Evolutionary conservation across 495 filamentous ascomycete species (phyloP).

Genomic region (Bryoglossum gracile): DNA sequence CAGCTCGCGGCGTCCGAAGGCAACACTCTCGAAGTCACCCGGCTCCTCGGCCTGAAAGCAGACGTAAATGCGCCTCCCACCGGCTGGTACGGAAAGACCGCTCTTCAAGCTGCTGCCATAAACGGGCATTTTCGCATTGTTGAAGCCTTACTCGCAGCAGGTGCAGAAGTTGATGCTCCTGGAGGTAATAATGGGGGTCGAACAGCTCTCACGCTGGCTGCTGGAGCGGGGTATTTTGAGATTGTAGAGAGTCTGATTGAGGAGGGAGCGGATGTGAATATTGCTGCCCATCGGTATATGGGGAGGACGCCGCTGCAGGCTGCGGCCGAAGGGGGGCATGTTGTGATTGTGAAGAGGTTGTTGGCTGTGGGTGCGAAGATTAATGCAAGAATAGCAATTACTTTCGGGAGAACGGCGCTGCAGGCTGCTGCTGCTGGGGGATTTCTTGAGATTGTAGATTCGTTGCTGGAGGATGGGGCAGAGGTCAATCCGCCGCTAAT

Average conservation of each 20-base stretch:
- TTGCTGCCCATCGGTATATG: slow-evolving; percentile 7
- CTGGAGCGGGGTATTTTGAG: slow-evolving; percentile 5
- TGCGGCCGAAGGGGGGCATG: slow-evolving; percentile 17
- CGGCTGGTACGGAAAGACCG: slow-evolving; percentile 17
- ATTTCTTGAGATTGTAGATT: slow-evolving; percentile 15
- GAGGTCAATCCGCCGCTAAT: slow-evolving; percentile 1
- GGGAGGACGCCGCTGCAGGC: slow-evolving; percentile 20
- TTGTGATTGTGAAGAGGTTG: slow-evolving; percentile 17
- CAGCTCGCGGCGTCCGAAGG: slow-evolving; percentile 1
- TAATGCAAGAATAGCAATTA: not conserved
- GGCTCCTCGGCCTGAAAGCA: slow-evolving; percentile 1
- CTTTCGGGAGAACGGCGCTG: slow-evolving; percentile 9
- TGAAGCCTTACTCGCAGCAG: slow-evolving; percentile 11
- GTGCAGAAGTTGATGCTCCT: slow-evolving; percentile 22
- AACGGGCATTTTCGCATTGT: slow-evolving; percentile 19
- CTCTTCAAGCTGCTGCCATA: slow-evolving; percentile 21
- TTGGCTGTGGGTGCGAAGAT: slow-evolving; percentile 11
- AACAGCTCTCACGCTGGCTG: slow-evolving; percentile 28
- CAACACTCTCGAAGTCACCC: not conserved
- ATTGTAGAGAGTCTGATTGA: slow-evolving; percentile 24
- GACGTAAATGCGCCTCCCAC: not conserved
- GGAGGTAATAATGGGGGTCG: slow-evolving; percentile 8
- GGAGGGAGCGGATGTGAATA: slow-evolving; percentile 24
- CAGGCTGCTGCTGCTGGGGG: slow-evolving; percentile 17
- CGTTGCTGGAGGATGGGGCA: slow-evolving; percentile 16